Percentiles rank a stretch among this genome's conserved stretches.
These are phyloP conservation scores for Musa acuminata DNA, from an alignment of 176 grass and related monocot genomes.

Conservation along the genomic window DNA sequence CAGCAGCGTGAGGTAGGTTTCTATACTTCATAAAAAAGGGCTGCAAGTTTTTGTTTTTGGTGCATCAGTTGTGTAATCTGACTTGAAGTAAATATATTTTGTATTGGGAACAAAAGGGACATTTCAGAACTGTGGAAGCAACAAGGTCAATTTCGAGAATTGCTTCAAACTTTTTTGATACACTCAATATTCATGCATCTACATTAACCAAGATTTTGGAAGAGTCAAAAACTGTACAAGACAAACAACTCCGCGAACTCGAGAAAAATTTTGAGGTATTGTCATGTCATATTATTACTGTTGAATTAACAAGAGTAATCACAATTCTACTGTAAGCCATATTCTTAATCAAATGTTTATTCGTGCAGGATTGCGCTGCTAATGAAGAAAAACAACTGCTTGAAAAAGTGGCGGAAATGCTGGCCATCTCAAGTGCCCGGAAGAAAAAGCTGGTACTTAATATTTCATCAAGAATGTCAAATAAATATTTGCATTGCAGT, in stretches of 20 bases:
- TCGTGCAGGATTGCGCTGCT: constrained; percentile 73
- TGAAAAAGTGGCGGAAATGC: constrained; percentile 91
- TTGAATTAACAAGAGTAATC: background rate
- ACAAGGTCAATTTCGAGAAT: constrained; percentile 79
- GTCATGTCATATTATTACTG: constrained; percentile 13
- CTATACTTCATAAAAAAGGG: constrained; percentile 13
- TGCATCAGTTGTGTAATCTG: background rate
- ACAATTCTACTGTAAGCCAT: background rate
- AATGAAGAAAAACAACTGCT: constrained; percentile 85
- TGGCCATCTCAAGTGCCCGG: constrained; percentile 73
- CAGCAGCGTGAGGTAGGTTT: constrained; percentile 72
- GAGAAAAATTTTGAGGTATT: constrained; percentile 96
- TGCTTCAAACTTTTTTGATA: constrained; percentile 67
- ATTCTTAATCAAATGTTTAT: constrained; percentile 12
- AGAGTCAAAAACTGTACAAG: constrained; percentile 66
- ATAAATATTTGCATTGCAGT: constrained; percentile 8
- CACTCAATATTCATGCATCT: constrained; percentile 67
- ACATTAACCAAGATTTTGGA: constrained; percentile 81
- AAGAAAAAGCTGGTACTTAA: constrained; percentile 76
- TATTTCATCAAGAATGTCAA: background rate
- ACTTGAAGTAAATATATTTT: constrained; percentile 21
- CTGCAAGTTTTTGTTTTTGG: constrained; percentile 2
- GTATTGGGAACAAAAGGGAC: constrained; percentile 39
- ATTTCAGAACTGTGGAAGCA: constrained; percentile 72
- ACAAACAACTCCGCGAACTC: constrained; percentile 87